Conservation (phyloP, 768 basidiomycete species). For the Psilocybe tampanensis region DNA sequence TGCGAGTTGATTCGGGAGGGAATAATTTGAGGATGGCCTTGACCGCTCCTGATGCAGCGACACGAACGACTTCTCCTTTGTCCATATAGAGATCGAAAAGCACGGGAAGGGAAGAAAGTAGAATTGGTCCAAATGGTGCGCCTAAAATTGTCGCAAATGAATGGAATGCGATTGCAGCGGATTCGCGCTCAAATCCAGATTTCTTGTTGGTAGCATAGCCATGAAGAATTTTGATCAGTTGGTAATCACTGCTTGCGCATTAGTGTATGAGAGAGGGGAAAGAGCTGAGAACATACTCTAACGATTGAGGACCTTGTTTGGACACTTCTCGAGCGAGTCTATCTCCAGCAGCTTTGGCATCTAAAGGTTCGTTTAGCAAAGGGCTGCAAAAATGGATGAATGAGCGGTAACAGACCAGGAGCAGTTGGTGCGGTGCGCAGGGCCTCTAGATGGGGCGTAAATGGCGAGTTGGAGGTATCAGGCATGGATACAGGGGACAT, state of each 20-base stretch:
- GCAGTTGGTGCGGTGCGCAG: slow-evolving; percentile 63
- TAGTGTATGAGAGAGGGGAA: neutral
- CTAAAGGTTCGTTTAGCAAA: slow-evolving; percentile 34
- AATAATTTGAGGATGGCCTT: slow-evolving; percentile 84
- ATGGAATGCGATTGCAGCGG: slow-evolving; percentile 79
- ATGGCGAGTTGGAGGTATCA: slow-evolving; percentile 41
- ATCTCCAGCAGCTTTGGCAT: slow-evolving; percentile 85
- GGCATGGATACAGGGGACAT: slow-evolving; percentile 62
- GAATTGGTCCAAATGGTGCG: slow-evolving; percentile 65
- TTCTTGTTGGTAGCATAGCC: slow-evolving; percentile 80
- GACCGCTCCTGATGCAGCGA: slow-evolving; percentile 76
- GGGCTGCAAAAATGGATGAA: slow-evolving; percentile 8
- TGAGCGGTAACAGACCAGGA: slow-evolving; percentile 43
- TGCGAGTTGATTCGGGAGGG: slow-evolving; percentile 78
- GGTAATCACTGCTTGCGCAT: slow-evolving; percentile 49
- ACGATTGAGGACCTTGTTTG: slow-evolving; percentile 61
- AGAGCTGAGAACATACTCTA: slow-evolving; percentile 47
- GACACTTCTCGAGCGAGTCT: slow-evolving; percentile 72
- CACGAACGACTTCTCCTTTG: slow-evolving; percentile 90
- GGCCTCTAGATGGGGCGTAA: slow-evolving; percentile 51
- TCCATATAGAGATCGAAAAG: slow-evolving; percentile 89
- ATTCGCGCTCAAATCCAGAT: slow-evolving; percentile 88
- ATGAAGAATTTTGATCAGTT: slow-evolving; percentile 66
- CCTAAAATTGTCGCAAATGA: slow-evolving; percentile 75
- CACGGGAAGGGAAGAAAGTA: slow-evolving; percentile 75